Base-by-base conservation (phyloP, 257 asterid species). In the Solanum pennellii region DNA sequence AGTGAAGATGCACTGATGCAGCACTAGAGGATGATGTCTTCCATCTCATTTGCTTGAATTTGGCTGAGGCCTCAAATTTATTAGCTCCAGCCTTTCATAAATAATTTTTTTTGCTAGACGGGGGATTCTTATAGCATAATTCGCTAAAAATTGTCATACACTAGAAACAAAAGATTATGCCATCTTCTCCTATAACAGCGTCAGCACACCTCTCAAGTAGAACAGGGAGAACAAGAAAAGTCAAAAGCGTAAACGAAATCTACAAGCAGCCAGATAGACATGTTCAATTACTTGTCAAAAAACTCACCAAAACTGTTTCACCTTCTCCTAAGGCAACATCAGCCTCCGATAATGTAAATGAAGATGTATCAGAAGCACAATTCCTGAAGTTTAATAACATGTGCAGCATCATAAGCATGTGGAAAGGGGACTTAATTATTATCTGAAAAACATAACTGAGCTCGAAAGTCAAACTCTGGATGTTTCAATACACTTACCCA, bases 251-350 rank as follows among this genome's bases (percentile, higher is more conserved):
- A 80, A 49, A 47, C 4, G 20, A 80, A 80, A 47, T 80, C 85
- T 29, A 80, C 85, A 80, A 80, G 68, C 68, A 80, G 85, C 69
- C 44, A 31, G 29, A 80, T 49, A 80, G 29, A 80, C 27, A 80
- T 29, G 73, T 73, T 73, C 45, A 84, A 29, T 84, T 72, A 47
- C 69, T 35, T 21, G 15, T 45, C 84, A 56, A 88, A 85, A 56
- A 86, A 91, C 98, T 93, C 89, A 97, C 99, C 99, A 87, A 65
- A 77, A 90, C 88, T 29, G 92, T 92, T 94, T 95, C 97, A 76
- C 96, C 97, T 37, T 94, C 98, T 88, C 87, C 92, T 62, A 97
- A 90, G 49, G 91, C 88, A 88, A 94, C 79, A 86, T 90, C 98
- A 90, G 92, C 96, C 93, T 96, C 99, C 33, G 98, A 93, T 89